Percentiles rank a stretch among this genome's conserved stretches.
Evolutionary conservation across 305 asterid genomes (phyloP).

Genomic region (Petunia hybrid): DNA sequence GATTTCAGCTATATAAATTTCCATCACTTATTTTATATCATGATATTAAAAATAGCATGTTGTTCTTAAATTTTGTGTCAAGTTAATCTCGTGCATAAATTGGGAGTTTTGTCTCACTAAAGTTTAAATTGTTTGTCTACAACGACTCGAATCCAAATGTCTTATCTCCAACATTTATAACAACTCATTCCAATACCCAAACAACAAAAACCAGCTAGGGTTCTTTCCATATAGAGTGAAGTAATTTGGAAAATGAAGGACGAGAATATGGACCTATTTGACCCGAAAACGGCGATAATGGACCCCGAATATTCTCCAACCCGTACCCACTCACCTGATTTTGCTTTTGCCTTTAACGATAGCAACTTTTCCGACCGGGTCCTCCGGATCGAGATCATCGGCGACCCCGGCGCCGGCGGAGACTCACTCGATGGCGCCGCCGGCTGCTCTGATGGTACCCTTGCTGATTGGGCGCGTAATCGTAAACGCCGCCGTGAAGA

Average conservation of each 20-base stretch:
- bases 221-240: neutral
- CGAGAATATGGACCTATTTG: constrained; percentile 38
- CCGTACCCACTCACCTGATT: constrained; percentile 31
- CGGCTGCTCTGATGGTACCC: neutral
- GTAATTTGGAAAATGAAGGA: constrained; percentile 18
- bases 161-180: constrained; percentile 12
- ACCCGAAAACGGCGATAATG: constrained; percentile 39
- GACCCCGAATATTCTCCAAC: constrained; percentile 39
- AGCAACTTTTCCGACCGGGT: constrained; percentile 42
- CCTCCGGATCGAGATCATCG: constrained; percentile 35
- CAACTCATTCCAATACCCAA: constrained; percentile 3
- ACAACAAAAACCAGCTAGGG: constrained; percentile 30
- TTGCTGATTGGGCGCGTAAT: constrained; percentile 78
- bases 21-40: too few species aligned
- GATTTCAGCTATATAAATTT: too few species aligned
- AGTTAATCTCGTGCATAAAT: too few species aligned
- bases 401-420: neutral
- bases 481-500: constrained; percentile 88
- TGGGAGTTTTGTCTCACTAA: neutral
- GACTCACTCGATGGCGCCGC: constrained; percentile 24
- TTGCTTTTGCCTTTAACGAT: constrained; percentile 42
- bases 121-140: constrained; percentile 3
- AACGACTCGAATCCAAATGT: constrained; percentile 23
- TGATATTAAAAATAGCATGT: too few species aligned
- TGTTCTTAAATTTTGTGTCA: too few species aligned